Evolutionary conservation across 805 yeast genomes (phyloP).

Genomic region (Yamadazyma nakazawae): DNA sequence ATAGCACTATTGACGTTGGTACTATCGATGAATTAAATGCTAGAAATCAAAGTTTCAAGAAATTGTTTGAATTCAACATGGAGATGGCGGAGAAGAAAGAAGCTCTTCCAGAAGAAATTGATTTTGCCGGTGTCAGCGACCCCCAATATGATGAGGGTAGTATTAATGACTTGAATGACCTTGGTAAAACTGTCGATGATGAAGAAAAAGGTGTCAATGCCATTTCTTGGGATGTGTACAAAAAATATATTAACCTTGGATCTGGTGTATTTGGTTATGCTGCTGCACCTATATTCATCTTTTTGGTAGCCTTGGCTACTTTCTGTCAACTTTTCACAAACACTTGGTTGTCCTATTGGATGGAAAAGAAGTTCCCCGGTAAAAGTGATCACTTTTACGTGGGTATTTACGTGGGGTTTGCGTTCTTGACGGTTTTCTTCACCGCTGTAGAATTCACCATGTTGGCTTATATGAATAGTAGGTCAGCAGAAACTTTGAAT

Average conservation of each 20-base stretch:
- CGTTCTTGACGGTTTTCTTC: slow-evolving; percentile 36
- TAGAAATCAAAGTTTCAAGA: slow-evolving; percentile 45
- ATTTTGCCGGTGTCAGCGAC: background rate
- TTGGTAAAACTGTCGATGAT: slow-evolving; percentile 32
- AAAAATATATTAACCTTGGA: slow-evolving; percentile 35
- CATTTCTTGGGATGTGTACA: slow-evolving; percentile 39
- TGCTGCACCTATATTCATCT: slow-evolving; percentile 32
- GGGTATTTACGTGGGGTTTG: slow-evolving; percentile 32
- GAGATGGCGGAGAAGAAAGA: slow-evolving; percentile 13
- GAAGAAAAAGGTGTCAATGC: slow-evolving; percentile 39
- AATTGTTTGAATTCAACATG: slow-evolving; percentile 46
- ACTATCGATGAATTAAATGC: slow-evolving; percentile 25
- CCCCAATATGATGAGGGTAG: slow-evolving; percentile 2
- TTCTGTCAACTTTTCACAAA: slow-evolving; percentile 42
- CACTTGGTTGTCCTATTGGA: slow-evolving; percentile 46
- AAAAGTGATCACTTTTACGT: slow-evolving; percentile 32
- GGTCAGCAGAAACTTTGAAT: slow-evolving; percentile 34
- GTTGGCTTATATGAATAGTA: slow-evolving; percentile 42
- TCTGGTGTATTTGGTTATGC: slow-evolving; percentile 33
- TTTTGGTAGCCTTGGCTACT: slow-evolving; percentile 33
- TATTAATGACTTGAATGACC: slow-evolving; percentile 5
- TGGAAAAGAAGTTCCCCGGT: slow-evolving; percentile 28
- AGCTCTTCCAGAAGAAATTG: slow-evolving; percentile 3
- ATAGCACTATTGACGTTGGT: slow-evolving; percentile 41
- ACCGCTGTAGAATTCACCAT: slow-evolving; percentile 38